Base-by-base conservation (phyloP, 148 eudicot genomes). In the Salicornia ramosissima region DNA sequence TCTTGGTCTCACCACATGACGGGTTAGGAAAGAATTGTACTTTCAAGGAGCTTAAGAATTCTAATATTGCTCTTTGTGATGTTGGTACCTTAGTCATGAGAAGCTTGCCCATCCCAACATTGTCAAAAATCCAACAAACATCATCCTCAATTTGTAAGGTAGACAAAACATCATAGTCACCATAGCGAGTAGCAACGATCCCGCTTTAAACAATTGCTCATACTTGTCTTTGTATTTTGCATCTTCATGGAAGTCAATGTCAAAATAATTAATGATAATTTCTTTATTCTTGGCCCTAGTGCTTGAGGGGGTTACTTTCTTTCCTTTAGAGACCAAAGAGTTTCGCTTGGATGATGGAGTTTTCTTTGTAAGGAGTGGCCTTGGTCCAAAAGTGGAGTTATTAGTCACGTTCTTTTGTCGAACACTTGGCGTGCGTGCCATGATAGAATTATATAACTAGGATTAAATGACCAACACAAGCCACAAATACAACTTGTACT, bases 111-210 rank as follows among this genome's bases (percentile, higher is more conserved):
- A 6, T 5, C 10, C 57, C 57, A 19, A 53, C 57, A 53, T 53
- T 53, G 5, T 21, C 13, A 22, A 53, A 53, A 22, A 53, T 26
- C 57, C 29, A 53, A 53, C 15, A 21, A 53, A 53, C 11, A 53
- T 53, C 57, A 53, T 53, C 57, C 57, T 53, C 57, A 21, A 53
- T 53, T 12, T 53, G 57, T 21, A 53, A 53, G 28, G 28, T 22
- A 5, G 6, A 5, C 1, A 45, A 11, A 5, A 11, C 49, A 11
- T 45, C 49, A 45, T 1, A 1, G 14, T 45, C 49, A 45, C 49
- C 6, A 45, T 45, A 45, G 14, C 49, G 49, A 45, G 49, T 45
- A 45, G 49, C 49, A 45, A 45, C 6, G 12, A 45, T 5, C 49
- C 49, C 49, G 6, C 49, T 45, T 45, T 45, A 11, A 45, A 45